Percentiles rank a stretch among this genome's conserved stretches.
These are phyloP conservation scores for Apiotrichum sp. DNA, from an alignment of 1,284 basidiomycete species.

Conservation along the genomic window DNA sequence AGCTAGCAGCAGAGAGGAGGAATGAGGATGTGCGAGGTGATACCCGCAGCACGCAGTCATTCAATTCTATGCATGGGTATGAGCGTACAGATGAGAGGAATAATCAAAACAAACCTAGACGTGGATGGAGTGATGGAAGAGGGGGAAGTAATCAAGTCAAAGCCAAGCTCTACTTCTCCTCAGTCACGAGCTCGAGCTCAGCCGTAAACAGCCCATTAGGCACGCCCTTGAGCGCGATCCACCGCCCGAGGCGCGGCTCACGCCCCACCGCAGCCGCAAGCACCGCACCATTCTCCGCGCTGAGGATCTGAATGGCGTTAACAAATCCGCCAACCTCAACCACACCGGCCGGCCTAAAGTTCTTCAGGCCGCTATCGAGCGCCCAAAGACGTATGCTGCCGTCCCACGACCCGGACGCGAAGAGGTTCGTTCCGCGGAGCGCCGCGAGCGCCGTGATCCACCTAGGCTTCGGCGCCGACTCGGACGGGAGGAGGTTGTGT, in stretches of 20 bases:
- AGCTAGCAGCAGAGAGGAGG: too few relatives aligned
- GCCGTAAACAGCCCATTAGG: slow-evolving; percentile 69
- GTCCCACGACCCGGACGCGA: slow-evolving; percentile 92
- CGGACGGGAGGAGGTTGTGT: slow-evolving; percentile 52
- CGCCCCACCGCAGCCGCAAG: slow-evolving; percentile 76
- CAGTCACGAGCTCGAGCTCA: slow-evolving; percentile 23
- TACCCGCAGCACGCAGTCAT: neutral
- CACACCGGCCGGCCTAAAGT: slow-evolving; percentile 57
- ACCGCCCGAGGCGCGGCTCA: slow-evolving; percentile 83
- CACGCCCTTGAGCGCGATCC: slow-evolving; percentile 67
- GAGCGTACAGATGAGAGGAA: neutral
- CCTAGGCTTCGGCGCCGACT: slow-evolving; percentile 55
- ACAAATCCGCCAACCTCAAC: slow-evolving; percentile 70
- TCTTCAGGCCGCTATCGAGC: slow-evolving; percentile 66
- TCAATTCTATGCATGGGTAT: slow-evolving; percentile 6
- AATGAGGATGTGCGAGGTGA: too few relatives aligned
- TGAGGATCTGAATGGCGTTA: slow-evolving; percentile 79
- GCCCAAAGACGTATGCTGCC: slow-evolving; percentile 84
- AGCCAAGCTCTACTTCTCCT: neutral
- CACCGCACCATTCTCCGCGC: slow-evolving; percentile 43
- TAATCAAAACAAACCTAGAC: neutral
- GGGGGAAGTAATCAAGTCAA: neutral
- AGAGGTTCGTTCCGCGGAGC: slow-evolving; percentile 81
- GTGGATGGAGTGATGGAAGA: neutral
- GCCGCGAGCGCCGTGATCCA: slow-evolving; percentile 84